These are phyloP conservation scores for Pseudopyricularia javanii DNA, from an alignment of 2,329 filamentous ascomycete species.

Conservation along the genomic window DNA sequence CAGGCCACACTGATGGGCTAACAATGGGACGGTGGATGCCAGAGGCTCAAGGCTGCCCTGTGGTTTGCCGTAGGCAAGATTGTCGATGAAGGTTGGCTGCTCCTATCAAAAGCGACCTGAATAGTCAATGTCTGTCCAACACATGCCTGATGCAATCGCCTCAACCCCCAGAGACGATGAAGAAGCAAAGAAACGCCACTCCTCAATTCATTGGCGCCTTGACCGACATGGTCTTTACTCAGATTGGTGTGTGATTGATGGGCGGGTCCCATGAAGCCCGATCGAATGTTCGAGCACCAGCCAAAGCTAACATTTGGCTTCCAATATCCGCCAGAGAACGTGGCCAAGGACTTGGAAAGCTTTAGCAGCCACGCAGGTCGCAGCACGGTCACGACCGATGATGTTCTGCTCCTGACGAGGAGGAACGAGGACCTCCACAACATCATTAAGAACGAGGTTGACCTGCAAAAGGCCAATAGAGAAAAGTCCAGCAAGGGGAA, in stretches of 20 bases:
- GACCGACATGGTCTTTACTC: constrained; percentile 78
- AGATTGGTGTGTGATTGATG: constrained; percentile 51
- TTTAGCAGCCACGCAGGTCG: constrained; percentile 67
- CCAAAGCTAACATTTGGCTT: background rate
- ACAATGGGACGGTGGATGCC: background rate
- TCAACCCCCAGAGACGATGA: constrained; percentile 44
- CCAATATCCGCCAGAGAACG: constrained; percentile 31
- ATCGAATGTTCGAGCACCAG: background rate
- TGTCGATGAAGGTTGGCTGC: constrained; percentile 50
- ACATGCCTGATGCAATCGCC: background rate
- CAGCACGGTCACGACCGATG: constrained; percentile 67
- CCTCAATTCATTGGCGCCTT: constrained; percentile 81
- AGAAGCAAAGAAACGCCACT: constrained; percentile 70
- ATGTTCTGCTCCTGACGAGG: constrained; percentile 76
- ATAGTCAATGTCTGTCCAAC: background rate
- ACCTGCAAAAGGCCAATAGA: constrained; percentile 39
- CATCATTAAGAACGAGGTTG: constrained; percentile 59
- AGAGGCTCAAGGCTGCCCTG: constrained; percentile 75
- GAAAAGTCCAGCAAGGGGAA: constrained; percentile 17
- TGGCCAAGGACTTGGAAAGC: constrained; percentile 43
- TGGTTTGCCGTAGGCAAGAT: constrained; percentile 81
- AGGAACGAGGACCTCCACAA: constrained; percentile 76
- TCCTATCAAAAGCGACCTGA: background rate
- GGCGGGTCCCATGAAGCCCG: background rate
- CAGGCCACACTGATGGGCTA: constrained; percentile 1